Evolutionary conservation across 805 yeast genomes (phyloP), one percentile per base, ranked within the genome.

Genomic region (Torulaspora maleeae): DNA sequence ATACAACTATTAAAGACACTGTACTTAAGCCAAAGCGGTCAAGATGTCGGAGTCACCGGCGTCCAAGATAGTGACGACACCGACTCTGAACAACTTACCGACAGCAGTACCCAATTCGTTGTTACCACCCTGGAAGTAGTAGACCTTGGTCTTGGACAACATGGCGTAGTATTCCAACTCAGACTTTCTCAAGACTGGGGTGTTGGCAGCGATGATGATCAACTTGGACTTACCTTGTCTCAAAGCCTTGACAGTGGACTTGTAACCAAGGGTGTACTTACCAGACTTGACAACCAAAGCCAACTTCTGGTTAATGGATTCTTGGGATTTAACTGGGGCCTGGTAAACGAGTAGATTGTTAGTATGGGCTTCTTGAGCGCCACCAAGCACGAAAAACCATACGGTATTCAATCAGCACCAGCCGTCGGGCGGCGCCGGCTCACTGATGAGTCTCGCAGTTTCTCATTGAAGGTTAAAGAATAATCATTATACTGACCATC

Each of bases 111-210:
- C 98, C 72, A 91, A 87, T 80, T 91, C 98, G 79, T 91, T 91
- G 96, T 91, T 91, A 76, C 96, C 95, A 82, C 97, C 98, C 78
- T 84, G 93, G 95, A 90, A 93, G 90, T 90, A 95, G 93, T 91
- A 90, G 58, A 76, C 78, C 70, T 80, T 81, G 73, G 96, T 86
- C 87, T 90, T 91, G 74, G 98, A 86, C 75, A 93, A 85, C 99
- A 93, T 91, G 71, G 98, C 97, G 88, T 93, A 93, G 85, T 93
- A 93, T 83, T 93, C 99, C 75, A 93, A 83, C 84, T 93, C 99
- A 65, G 98, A 88, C 82, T 93, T 91, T 85, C 98, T 91, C 76
- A 93, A 86, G 69, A 91, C 95, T 79, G 99, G 99, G 70, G 98
- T 93, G 93, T 93, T 93, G 73, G 95, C 93, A 69, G 99, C 96